These are phyloP conservation scores for Forsythia viridissima DNA, from an alignment of 257 asterid species.

Conservation along the genomic window DNA sequence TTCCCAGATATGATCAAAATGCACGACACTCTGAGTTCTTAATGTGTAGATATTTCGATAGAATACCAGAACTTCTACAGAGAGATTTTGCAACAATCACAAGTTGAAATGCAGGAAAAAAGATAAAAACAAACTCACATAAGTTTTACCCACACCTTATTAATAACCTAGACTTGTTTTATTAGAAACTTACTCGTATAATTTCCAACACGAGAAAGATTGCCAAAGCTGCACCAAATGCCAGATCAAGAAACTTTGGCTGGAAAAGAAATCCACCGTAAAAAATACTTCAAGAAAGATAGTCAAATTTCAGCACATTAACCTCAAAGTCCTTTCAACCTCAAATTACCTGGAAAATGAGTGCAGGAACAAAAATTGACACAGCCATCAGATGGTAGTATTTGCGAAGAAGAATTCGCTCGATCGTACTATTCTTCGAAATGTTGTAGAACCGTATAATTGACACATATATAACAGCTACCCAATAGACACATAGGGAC, in stretches of 20 bases:
- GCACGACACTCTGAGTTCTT: constrained; percentile 17
- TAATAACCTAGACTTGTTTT: constrained; percentile 6
- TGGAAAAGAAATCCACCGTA: constrained; percentile 21
- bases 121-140: neutral
- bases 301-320: neutral
- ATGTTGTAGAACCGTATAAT: constrained; percentile 71
- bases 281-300: neutral
- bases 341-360: constrained; percentile 45
- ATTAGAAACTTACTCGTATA: constrained; percentile 69
- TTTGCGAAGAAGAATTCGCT: constrained; percentile 95
- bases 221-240: constrained; percentile 96
- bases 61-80: constrained; percentile 2
- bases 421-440: constrained; percentile 79
- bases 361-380: constrained; percentile 52
- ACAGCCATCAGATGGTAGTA: constrained; percentile 96
- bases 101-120: neutral
- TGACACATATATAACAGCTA: constrained; percentile 65
- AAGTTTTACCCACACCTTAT: neutral
- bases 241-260: constrained; percentile 65
- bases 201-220: constrained; percentile 83
- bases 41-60: constrained; percentile 13
- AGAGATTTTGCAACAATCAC: constrained; percentile 3
- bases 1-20: neutral
- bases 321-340: constrained; percentile 3
- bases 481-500: constrained; percentile 76